Conservation (phyloP, 2,329 filamentous ascomycete species). For the Diplocarpon mali region DNA sequence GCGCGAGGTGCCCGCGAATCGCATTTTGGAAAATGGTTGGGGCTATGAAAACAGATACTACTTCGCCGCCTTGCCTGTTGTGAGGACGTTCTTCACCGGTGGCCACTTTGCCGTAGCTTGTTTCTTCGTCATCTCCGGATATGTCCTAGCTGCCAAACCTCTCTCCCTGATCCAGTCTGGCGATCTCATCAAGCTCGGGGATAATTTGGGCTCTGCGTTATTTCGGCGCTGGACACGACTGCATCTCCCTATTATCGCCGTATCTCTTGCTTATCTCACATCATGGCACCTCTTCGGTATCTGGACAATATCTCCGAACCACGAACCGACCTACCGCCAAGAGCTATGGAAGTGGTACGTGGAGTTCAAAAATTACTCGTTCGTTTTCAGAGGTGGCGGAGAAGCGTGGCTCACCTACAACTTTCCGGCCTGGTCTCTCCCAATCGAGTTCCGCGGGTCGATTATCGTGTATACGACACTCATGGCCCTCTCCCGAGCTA, state of each 20-base stretch:
- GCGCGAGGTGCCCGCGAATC: constrained; percentile 3
- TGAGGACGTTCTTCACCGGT: constrained; percentile 49
- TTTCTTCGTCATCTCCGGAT: constrained; percentile 40
- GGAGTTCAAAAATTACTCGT: constrained; percentile 59
- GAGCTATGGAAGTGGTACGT: constrained; percentile 22
- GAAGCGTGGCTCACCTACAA: constrained; percentile 47
- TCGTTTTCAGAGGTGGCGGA: constrained; percentile 47
- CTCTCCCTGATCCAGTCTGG: constrained; percentile 31
- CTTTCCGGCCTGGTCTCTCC: constrained; percentile 46
- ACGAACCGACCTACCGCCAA: constrained; percentile 13
- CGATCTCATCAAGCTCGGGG: constrained; percentile 28
- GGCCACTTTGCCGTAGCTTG: constrained; percentile 47
- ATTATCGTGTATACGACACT: constrained; percentile 47
- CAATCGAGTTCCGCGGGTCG: constrained; percentile 54
- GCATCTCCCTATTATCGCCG: constrained; percentile 33
- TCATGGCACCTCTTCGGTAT: constrained; percentile 22
- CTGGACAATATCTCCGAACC: constrained; percentile 12
- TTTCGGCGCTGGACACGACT: constrained; percentile 37
- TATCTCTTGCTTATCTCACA: constrained; percentile 30
- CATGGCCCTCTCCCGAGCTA: constrained; percentile 43
- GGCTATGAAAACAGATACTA: constrained; percentile 24
- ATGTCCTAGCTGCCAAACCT: constrained; percentile 34
- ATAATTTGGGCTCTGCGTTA: constrained; percentile 33
- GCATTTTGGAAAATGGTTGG: constrained; percentile 21
- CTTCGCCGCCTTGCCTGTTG: constrained; percentile 40